phyloP scores from a whole-genome alignment of 1,284 basidiomycete genomes.

The Marasmius fiardii region DNA sequence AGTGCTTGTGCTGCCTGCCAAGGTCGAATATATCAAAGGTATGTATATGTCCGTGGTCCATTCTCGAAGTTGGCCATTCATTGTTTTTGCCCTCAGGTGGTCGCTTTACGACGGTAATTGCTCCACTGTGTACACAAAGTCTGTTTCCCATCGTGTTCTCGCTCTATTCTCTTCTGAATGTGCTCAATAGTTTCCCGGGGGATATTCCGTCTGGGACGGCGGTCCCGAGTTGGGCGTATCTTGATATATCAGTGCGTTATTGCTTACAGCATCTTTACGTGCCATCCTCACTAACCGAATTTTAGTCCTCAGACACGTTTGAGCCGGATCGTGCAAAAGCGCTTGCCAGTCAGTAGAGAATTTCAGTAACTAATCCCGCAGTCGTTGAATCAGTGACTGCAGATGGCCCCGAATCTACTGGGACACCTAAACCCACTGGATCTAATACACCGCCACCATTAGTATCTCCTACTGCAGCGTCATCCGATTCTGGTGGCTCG shows the following conservation, averaged over 20 bases:
- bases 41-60: too few species aligned
- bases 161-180: background rate
- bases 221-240: constrained; percentile 28
- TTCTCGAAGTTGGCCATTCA: background rate
- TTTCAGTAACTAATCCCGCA: too few species aligned
- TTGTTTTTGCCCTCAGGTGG: constrained; percentile 1
- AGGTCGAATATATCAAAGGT: constrained; percentile 18
- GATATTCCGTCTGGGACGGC: constrained; percentile 21
- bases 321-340: constrained; percentile 16
- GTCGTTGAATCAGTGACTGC: background rate
- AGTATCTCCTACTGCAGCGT: constrained; percentile 1
- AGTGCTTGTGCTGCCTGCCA: constrained; percentile 38
- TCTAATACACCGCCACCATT: constrained; percentile 5
- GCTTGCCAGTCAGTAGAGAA: constrained; percentile 13
- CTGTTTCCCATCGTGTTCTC: background rate
- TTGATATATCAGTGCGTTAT: constrained; percentile 24
- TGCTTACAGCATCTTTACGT: constrained; percentile 21
- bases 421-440: constrained; percentile 1
- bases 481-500: constrained; percentile 7
- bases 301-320: constrained; percentile 15
- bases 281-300: background rate
- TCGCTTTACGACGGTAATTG: constrained; percentile 4
- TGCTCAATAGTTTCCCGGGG: constrained; percentile 19
- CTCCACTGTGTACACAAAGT: constrained; percentile 6
- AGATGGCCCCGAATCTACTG: constrained; percentile 12